A percentile compares a stretch with the other conserved stretches of the same genome.
Conservation (phyloP, 169 alveolate genomes). For the Theileria parva region DNA sequence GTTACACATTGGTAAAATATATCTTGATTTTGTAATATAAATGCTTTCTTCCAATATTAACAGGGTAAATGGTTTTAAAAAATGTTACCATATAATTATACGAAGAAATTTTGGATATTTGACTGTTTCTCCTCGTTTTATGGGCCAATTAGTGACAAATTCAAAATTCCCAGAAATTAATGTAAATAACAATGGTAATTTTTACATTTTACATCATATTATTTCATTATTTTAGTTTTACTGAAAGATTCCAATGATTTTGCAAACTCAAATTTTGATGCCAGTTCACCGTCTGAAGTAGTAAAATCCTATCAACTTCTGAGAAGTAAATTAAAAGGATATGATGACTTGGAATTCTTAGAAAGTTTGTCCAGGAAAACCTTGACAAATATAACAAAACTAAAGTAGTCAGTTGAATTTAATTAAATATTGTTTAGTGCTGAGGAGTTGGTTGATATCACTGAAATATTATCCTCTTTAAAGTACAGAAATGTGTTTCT, state of each 20-base stretch:
- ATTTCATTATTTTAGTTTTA: background rate
- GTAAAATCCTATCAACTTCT: slow-evolving; percentile 34
- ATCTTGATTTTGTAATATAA: background rate
- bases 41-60: background rate
- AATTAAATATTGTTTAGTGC: slow-evolving; percentile 16
- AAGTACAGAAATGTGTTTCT: slow-evolving; percentile 56
- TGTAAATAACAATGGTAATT: background rate
- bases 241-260: background rate
- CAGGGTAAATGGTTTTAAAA: background rate
- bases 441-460: slow-evolving; percentile 42
- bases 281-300: background rate
- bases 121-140: background rate
- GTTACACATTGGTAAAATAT: background rate
- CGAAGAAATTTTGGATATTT: background rate
- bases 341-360: slow-evolving; percentile 25
- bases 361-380: slow-evolving; percentile 32
- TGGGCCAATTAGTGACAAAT: background rate
- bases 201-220: background rate
- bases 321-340: slow-evolving; percentile 46
- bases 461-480: slow-evolving; percentile 35
- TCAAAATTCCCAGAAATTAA: background rate
- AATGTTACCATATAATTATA: background rate
- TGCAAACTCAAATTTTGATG: background rate
- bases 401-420: slow-evolving; percentile 9
- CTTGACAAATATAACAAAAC: slow-evolving; percentile 17